A percentile compares a stretch with the other conserved stretches of the same genome.
phyloP scores from a whole-genome alignment of 1,139 yeast genomes.

The Kodamaea derodonti region DNA sequence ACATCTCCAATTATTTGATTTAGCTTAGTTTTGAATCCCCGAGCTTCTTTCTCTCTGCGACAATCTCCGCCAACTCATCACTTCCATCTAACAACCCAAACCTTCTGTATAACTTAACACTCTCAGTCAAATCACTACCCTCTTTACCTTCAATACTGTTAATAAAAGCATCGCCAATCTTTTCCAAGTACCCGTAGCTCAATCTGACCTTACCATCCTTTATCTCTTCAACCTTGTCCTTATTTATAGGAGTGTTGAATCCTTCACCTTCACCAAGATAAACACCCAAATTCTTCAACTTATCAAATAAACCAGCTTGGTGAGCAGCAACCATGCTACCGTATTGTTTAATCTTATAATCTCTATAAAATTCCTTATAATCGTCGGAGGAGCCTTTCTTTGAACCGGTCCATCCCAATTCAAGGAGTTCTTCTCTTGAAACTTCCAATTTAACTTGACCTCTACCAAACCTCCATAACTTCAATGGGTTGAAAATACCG shows the following conservation, averaged over 20 bases:
- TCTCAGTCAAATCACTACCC: conserved; percentile 30
- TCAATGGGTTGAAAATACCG: conserved; percentile 75
- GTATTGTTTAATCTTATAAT: conserved; percentile 55
- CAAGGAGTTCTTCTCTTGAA: conserved; percentile 53
- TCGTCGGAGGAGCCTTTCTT: conserved; percentile 68
- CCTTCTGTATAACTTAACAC: conserved; percentile 55
- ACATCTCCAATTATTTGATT: no score
- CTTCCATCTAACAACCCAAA: conserved; percentile 55
- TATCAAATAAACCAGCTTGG: conserved; percentile 63
- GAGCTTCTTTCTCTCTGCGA: conserved; percentile 33
- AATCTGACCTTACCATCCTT: conserved; percentile 39
- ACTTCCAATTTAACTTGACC: conserved; percentile 32
- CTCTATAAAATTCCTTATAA: conserved; percentile 70
- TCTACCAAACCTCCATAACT: conserved; percentile 23
- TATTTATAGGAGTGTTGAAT: conserved; percentile 55
- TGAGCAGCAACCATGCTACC: conserved; percentile 84
- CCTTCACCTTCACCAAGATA: conserved; percentile 77
- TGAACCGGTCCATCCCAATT: conserved; percentile 91
- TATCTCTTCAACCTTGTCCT: conserved; percentile 18
- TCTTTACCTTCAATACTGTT: conserved; percentile 29
- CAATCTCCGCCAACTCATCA: conserved; percentile 38
- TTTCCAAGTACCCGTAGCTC: conserved; percentile 51
- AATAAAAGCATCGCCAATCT: conserved; percentile 47
- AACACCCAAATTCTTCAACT: conserved; percentile 59
- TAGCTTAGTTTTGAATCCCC: conserved; percentile 22